phyloP scores from a whole-genome alignment of 1,139 yeast species.

The Taphrina communis region DNA sequence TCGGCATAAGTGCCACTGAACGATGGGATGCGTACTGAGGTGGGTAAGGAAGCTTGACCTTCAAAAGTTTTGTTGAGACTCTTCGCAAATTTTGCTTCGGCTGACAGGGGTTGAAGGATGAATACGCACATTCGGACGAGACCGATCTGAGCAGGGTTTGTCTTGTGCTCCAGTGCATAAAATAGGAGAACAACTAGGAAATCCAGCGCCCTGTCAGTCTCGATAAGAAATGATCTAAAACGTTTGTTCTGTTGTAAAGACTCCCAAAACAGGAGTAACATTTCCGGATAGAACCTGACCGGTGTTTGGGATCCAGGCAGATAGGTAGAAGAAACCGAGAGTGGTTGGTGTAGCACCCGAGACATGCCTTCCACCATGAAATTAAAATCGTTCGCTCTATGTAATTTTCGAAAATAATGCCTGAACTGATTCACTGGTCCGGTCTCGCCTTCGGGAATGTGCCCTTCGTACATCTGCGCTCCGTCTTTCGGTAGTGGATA shows the following conservation, averaged over 20 bases:
- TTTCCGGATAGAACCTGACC: slow-evolving; percentile 55
- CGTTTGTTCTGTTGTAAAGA: slow-evolving; percentile 68
- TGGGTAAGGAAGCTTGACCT: slow-evolving; percentile 49
- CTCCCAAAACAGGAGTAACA: slow-evolving; percentile 74
- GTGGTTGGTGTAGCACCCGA: slow-evolving; percentile 49
- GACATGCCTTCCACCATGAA: slow-evolving; percentile 56
- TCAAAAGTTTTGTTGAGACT: slow-evolving; percentile 49
- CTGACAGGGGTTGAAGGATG: slow-evolving; percentile 65
- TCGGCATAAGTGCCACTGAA: slow-evolving; percentile 52
- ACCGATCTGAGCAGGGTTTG: slow-evolving; percentile 55
- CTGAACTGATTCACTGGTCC: slow-evolving; percentile 49
- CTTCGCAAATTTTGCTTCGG: slow-evolving; percentile 54
- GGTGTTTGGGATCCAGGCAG: slow-evolving; percentile 51
- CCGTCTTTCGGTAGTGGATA: slow-evolving; percentile 64
- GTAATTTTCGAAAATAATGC: slow-evolving; percentile 52
- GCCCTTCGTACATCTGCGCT: slow-evolving; percentile 31
- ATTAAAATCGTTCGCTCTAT: slow-evolving; percentile 54
- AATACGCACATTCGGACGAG: slow-evolving; percentile 66
- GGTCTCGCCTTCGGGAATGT: slow-evolving; percentile 22
- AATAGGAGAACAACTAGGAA: slow-evolving; percentile 62
- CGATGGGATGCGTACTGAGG: slow-evolving; percentile 48
- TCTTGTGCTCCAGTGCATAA: slow-evolving; percentile 62
- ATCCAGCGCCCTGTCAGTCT: slow-evolving; percentile 60
- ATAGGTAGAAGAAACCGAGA: slow-evolving; percentile 50
- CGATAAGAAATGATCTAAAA: slow-evolving; percentile 57